phyloP scores from a whole-genome alignment of 1,284 basidiomycete species.

The Meira nashicola region DNA sequence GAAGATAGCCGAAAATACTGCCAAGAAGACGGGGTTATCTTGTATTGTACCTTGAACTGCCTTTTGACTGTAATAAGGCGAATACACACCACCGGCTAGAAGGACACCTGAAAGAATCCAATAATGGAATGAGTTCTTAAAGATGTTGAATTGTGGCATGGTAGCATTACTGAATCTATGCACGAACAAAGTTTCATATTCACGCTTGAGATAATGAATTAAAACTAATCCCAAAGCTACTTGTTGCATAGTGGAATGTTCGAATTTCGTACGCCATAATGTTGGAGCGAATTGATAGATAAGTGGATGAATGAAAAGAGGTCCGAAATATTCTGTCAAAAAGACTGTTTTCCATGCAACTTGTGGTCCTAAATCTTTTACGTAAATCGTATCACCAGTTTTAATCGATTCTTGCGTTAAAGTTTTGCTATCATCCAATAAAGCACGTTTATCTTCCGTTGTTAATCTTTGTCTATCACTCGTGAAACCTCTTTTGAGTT shows the following conservation, averaged over 20 bases:
- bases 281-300: constrained; percentile 69
- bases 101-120: constrained; percentile 68
- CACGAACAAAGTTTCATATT: constrained; percentile 83
- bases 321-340: constrained; percentile 61
- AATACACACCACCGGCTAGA: constrained; percentile 29
- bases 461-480: constrained; percentile 44
- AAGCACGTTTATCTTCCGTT: constrained; percentile 35
- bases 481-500: constrained; percentile 23
- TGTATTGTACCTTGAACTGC: constrained; percentile 66
- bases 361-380: constrained; percentile 51
- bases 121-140: constrained; percentile 64
- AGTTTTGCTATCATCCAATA: constrained; percentile 37
- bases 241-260: constrained; percentile 75
- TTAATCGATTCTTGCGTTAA: constrained; percentile 27
- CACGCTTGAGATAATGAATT: constrained; percentile 85
- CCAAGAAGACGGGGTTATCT: constrained; percentile 67
- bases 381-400: constrained; percentile 30
- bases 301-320: constrained; percentile 83
- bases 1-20: constrained; percentile 62
- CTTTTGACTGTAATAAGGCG: constrained; percentile 63
- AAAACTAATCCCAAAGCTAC: constrained; percentile 74
- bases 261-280: constrained; percentile 63
- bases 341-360: constrained; percentile 51
- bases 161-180: constrained; percentile 84
- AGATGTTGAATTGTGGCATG: constrained; percentile 81